A percentile compares a stretch with the other conserved stretches of the same genome.
Conservation (phyloP, 1,139 yeast genomes). For the Geotrichum reessii region DNA sequence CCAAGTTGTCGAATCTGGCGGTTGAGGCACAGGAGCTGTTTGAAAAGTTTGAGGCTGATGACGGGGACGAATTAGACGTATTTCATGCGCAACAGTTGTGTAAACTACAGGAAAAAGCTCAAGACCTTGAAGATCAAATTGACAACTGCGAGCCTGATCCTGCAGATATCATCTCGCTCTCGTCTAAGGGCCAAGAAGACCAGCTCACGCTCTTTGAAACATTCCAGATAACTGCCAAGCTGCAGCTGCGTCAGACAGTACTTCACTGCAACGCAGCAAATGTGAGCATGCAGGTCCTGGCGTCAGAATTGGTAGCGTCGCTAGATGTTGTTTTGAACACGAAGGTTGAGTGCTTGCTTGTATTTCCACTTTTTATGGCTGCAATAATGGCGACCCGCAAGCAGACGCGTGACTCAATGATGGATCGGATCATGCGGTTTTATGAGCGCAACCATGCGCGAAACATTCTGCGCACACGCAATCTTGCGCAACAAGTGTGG, state of each 20-base stretch:
- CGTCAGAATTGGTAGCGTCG: constrained; percentile 50
- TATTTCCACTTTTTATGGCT: constrained; percentile 71
- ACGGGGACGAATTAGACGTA: not conserved
- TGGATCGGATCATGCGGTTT: constrained; percentile 48
- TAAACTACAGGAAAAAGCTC: constrained; percentile 35
- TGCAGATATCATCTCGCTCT: constrained; percentile 43
- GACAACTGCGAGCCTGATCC: constrained; percentile 51
- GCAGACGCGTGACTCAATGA: constrained; percentile 44
- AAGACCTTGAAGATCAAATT: constrained; percentile 46
- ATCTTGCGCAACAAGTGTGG: constrained; percentile 60
- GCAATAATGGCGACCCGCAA: constrained; percentile 59
- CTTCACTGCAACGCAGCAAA: constrained; percentile 56
- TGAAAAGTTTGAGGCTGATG: not conserved
- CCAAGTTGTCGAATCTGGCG: constrained; percentile 60
- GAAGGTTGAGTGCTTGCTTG: constrained; percentile 62
- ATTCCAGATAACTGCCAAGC: constrained; percentile 61
- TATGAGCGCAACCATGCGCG: constrained; percentile 60
- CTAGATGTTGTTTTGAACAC: constrained; percentile 60
- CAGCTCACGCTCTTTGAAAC: constrained; percentile 68
- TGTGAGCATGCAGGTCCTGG: constrained; percentile 56
- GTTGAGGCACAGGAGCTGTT: constrained; percentile 37
- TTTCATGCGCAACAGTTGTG: not conserved
- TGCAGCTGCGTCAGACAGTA: constrained; percentile 62
- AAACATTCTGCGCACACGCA: constrained; percentile 56
- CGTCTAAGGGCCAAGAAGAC: constrained; percentile 51